Evolutionary conservation across 1,139 yeast genomes (phyloP).

Genomic region (Arxiozyma heterogenica): DNA sequence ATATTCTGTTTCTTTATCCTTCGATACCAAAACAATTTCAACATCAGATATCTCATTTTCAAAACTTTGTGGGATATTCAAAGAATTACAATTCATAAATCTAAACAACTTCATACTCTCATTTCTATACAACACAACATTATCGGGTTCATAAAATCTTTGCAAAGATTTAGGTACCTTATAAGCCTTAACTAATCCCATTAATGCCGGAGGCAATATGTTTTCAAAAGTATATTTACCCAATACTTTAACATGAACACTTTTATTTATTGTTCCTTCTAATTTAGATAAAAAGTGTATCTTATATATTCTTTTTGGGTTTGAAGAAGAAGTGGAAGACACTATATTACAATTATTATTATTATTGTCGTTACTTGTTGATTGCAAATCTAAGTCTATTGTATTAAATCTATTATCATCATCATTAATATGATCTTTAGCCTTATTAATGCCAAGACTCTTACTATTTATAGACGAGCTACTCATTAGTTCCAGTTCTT

Average conservation of each 20-base stretch:
- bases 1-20: slow-evolving; percentile 15
- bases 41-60: slow-evolving; percentile 20
- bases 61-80: slow-evolving; percentile 19
- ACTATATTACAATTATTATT: neutral
- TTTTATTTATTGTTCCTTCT: slow-evolving; percentile 22
- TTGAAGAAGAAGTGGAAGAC: neutral
- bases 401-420: neutral
- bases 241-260: slow-evolving; percentile 23
- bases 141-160: slow-evolving; percentile 15
- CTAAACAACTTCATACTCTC: slow-evolving; percentile 21
- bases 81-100: slow-evolving; percentile 29
- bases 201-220: slow-evolving; percentile 25
- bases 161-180: slow-evolving; percentile 13
- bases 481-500: slow-evolving; percentile 19
- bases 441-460: too few relatives aligned
- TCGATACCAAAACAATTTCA: slow-evolving; percentile 18
- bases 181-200: slow-evolving; percentile 18
- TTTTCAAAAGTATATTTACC: slow-evolving; percentile 23
- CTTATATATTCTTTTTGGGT: slow-evolving; percentile 18
- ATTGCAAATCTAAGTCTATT: neutral
- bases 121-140: slow-evolving; percentile 24
- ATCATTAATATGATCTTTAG: too few relatives aligned
- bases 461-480: neutral
- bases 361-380: neutral
- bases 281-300: slow-evolving; percentile 23